Evolutionary conservation across 83 land plant species (phyloP), one percentile per base, ranked within the genome.

Genomic region (Diphasiastrum complanatum): DNA sequence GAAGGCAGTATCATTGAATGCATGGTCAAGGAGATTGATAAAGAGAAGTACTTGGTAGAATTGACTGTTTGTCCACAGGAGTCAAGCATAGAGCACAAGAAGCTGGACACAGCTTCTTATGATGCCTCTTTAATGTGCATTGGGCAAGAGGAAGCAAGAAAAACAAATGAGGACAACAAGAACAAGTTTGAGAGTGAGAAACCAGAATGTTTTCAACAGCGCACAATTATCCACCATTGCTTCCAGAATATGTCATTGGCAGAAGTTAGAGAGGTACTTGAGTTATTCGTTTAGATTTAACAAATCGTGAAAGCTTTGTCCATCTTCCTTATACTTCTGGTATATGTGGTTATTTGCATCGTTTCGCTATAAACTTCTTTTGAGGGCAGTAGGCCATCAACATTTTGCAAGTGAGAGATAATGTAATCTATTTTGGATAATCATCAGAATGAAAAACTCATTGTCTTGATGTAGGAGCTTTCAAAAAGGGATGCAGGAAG

Each of bases 151-250:
- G 83, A 83, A 64, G 81, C 78, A 54, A 66, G 71, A 33, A 87
- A 81, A 58, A 84, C 72, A 38, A 85, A 77, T 67, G 95, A 87
- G 61, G 87, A 83, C 51, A 87, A 78, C 19, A 91, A 85, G 63
- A 48, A 53, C 28, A 87, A 79, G 69, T 78, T 81, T 54, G n/a
- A n/a, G n/a, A n/a, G n/a, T n/a, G n/a, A n/a, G n/a, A n/a, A n/a
- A n/a, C n/a, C n/a, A n/a, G n/a, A n/a, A n/a, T n/a, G n/a, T n/a
- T 83, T 92, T 56, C 88, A 83, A 68, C 83, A 85, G 14, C 78
- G 98, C 59, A 88, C 85, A 96, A 92, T 92, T 46, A 86, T 85
- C 36, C 98, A 92, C 70, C 98, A 95, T 4, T 73, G 84, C 1
- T 92, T 92, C 62, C 87, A 81, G 64, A 92, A 92, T 65, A 64